phyloP scores from a whole-genome alignment of 768 basidiomycete genomes.

The Steccherinum ochraceum region DNA sequence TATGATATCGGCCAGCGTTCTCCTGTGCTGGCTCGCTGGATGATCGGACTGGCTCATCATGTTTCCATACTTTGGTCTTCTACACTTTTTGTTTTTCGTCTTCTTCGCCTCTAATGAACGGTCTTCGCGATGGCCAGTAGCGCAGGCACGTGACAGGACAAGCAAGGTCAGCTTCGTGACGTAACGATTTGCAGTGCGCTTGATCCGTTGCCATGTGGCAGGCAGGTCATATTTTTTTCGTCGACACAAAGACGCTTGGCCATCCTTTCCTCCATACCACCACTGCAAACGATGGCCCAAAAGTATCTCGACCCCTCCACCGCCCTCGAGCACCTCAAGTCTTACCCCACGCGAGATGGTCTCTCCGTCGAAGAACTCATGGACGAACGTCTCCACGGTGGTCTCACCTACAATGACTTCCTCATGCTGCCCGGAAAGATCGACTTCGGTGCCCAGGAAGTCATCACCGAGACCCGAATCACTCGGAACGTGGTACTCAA shows the following conservation, averaged over 20 bases:
- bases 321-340: slow-evolving; percentile 71
- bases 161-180: too few relatives aligned
- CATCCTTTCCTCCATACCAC: slow-evolving; percentile 12
- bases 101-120: too few relatives aligned
- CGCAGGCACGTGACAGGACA: too few relatives aligned
- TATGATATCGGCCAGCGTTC: too few relatives aligned
- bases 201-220: too few relatives aligned
- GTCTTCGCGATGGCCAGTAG: too few relatives aligned
- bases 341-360: slow-evolving; percentile 73
- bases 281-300: slow-evolving; percentile 17
- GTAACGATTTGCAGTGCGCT: too few relatives aligned
- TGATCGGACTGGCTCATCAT: too few relatives aligned
- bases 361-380: slow-evolving; percentile 82
- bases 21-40: too few relatives aligned
- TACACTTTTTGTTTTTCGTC: too few relatives aligned
- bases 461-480: slow-evolving; percentile 77
- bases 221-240: neutral
- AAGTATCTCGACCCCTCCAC: slow-evolving; percentile 56
- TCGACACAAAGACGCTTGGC: slow-evolving; percentile 1
- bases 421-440: slow-evolving; percentile 93
- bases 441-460: slow-evolving; percentile 80
- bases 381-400: slow-evolving; percentile 80
- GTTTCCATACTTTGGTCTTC: too few relatives aligned
- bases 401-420: slow-evolving; percentile 98
- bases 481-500: slow-evolving; percentile 89